phyloP scores from a whole-genome alignment of 2,329 filamentous ascomycete species.

The Fusarium sp. region DNA sequence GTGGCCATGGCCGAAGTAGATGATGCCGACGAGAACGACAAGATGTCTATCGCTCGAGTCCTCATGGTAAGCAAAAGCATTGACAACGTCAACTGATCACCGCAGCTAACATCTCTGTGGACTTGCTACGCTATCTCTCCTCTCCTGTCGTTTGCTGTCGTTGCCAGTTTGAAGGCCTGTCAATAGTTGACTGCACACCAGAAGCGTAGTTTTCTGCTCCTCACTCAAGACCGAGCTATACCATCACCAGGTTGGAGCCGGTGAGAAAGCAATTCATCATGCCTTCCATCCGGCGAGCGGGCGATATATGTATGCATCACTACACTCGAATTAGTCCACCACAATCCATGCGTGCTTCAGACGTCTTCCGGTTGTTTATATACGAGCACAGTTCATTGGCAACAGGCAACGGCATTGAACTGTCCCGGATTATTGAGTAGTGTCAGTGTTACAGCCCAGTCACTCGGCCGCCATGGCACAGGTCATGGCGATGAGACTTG shows the following conservation, averaged over 20 bases:
- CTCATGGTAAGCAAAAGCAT: constrained; percentile 10
- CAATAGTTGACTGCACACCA: neutral
- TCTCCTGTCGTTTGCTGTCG: constrained; percentile 24
- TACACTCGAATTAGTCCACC: neutral
- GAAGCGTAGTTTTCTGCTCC: neutral
- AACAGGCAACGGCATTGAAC: neutral
- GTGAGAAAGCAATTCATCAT: too few species aligned
- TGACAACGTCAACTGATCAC: rapidly evolving
- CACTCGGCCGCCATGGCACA: too few species aligned
- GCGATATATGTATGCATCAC: neutral
- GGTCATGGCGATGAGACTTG: too few species aligned
- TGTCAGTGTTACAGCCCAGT: neutral
- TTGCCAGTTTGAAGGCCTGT: constrained; percentile 30
- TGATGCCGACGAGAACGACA: constrained; percentile 29
- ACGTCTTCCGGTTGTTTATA: rapidly evolving
- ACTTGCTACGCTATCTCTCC: constrained; percentile 29
- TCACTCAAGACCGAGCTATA: neutral
- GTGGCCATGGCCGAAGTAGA: constrained; percentile 33
- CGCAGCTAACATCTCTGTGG: neutral
- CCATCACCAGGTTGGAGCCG: neutral
- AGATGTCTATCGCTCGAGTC: constrained; percentile 29
- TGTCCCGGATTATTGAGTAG: too few species aligned
- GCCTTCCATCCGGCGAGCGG: too few species aligned
- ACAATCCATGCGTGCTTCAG: neutral
- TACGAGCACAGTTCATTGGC: neutral